phyloP scores from a whole-genome alignment of 2,329 filamentous ascomycete species.

The Trichoderma asperellum region DNA sequence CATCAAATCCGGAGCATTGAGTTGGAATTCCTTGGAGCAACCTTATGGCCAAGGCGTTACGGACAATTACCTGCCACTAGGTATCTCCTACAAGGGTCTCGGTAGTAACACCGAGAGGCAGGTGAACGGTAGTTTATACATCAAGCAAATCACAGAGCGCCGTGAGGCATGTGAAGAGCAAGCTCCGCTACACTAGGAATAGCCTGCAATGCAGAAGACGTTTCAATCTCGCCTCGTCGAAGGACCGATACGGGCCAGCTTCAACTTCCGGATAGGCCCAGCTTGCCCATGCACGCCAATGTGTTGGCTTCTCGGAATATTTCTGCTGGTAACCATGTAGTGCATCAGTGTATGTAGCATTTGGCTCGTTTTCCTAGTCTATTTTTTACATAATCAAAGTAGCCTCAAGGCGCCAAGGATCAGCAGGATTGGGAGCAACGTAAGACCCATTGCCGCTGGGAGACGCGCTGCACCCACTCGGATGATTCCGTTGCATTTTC shows the following conservation, averaged over 20 bases:
- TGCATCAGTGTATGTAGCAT: neutral
- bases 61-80: neutral
- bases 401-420: neutral
- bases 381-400: neutral
- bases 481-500: constrained; percentile 10
- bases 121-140: neutral
- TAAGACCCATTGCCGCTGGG: neutral
- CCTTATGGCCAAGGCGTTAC: neutral
- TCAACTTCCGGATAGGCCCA: constrained; percentile 16
- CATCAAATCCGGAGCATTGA: neutral
- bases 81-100: neutral
- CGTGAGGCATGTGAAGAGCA: neutral
- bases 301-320: constrained; percentile 4
- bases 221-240: constrained; percentile 23
- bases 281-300: neutral
- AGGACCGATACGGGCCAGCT: constrained; percentile 22
- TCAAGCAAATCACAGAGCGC: neutral
- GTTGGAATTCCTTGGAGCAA: neutral
- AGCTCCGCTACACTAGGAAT: neutral
- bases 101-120: constrained; percentile 15
- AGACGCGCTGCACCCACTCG: constrained; percentile 3
- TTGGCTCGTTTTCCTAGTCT: neutral
- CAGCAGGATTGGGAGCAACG: neutral
- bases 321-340: neutral
- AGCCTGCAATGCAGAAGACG: neutral